Percentiles rank a stretch among this genome's conserved stretches.
Conservation (phyloP, 495 filamentous ascomycete species). For the Neurospora cerealis region DNA sequence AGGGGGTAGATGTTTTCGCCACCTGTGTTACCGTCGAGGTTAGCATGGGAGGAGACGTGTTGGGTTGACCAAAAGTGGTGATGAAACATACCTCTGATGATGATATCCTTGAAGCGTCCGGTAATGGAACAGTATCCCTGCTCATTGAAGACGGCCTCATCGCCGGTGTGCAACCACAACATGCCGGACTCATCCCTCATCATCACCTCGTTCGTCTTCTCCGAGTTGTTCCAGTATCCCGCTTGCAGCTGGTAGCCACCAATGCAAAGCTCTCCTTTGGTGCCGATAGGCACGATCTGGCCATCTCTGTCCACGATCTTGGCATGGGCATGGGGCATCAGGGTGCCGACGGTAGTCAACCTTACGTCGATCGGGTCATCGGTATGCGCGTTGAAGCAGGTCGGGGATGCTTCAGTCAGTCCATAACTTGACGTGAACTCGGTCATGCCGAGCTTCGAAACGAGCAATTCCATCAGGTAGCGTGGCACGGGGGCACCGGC, state of each 20-base stretch:
- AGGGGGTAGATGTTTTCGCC: slow-evolving; percentile 58
- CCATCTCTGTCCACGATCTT: slow-evolving; percentile 57
- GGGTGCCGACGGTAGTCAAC: slow-evolving; percentile 53
- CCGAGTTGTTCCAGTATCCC: slow-evolving; percentile 62
- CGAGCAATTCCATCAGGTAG: slow-evolving; percentile 52
- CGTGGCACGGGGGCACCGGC: slow-evolving; percentile 58
- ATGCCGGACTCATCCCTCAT: slow-evolving; percentile 46
- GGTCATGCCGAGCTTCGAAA: slow-evolving; percentile 51
- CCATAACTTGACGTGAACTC: slow-evolving; percentile 63
- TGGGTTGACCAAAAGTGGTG: background rate
- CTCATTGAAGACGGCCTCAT: slow-evolving; percentile 57
- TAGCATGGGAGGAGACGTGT: background rate
- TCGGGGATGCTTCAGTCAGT: slow-evolving; percentile 61
- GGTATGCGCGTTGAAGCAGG: slow-evolving; percentile 61
- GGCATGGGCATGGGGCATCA: slow-evolving; percentile 56
- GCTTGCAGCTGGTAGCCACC: slow-evolving; percentile 57
- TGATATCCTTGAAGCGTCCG: slow-evolving; percentile 56
- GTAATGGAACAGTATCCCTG: slow-evolving; percentile 56
- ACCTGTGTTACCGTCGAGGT: slow-evolving; percentile 17
- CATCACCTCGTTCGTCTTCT: slow-evolving; percentile 56
- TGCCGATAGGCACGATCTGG: slow-evolving; percentile 48
- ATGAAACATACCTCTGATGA: slow-evolving; percentile 39
- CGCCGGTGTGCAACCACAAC: slow-evolving; percentile 59
- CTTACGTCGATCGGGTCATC: slow-evolving; percentile 50
- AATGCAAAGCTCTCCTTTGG: slow-evolving; percentile 56